Evolutionary conservation across 495 filamentous ascomycete genomes (phyloP), one percentile per base, ranked within the genome.

Genomic region (Tuber borchii): DNA sequence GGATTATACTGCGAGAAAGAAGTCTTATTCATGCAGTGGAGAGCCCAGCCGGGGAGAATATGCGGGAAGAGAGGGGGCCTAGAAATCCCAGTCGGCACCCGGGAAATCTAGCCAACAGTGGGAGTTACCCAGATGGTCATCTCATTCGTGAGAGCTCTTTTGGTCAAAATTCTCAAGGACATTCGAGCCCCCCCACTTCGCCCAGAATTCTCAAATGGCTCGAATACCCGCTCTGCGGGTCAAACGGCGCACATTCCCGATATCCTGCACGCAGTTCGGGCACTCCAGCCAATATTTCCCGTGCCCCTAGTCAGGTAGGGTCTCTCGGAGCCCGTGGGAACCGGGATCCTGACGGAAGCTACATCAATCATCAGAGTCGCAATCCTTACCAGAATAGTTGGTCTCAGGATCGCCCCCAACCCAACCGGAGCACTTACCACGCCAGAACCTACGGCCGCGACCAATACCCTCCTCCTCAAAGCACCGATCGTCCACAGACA

Each of bases 401-500:
- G 9, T 3, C 48, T 26, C 48, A 12, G 22, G 7, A 20, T 51
- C 46, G 22, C 5, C 9, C 43, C 20, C 0, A 17, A 48, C 46
- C 46, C 46, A 48, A 22, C 19, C 46, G 22, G 20, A 1, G 16
- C 22, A 19, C 17, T 48, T 2, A 19, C 4, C 48, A 26, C 7
- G n/a, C 48, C 9, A 8, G 22, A 6, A 22, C 22, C 7, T 0
- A 26, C 3, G 31, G n/a, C 26, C 12, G n/a, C 8, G n/a, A 16
- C 1, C n/a, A 65, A 17, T 6, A 16, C 14, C 5, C 12, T 6
- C 12, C n/a, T 1, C n/a, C 1, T 31, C 26, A 14, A 65, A 26
- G 31, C 26, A 0, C 6, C 2, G 10, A 0, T 31, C 12, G 0
- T 14, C 10, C 2, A 0, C 56, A 16, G 6, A 16, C 26, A 2